These are phyloP conservation scores for Pyrrhoderma lamaoense DNA, from an alignment of 1,284 basidiomycete genomes.

Conservation along the genomic window DNA sequence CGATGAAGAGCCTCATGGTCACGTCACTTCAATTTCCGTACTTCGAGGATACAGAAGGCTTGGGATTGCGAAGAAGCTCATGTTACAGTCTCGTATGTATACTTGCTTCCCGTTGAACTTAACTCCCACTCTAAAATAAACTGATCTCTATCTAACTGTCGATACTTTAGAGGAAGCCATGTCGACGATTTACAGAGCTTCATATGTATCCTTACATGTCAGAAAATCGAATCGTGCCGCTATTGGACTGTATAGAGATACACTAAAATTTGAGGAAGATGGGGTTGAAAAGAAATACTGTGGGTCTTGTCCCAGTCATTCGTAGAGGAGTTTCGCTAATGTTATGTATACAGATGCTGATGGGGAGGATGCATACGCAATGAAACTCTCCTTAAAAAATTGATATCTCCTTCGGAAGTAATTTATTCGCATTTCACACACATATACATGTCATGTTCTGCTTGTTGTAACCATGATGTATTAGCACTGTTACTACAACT, in stretches of 20 bases:
- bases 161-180: conserved; percentile 69
- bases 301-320: conserved; percentile 25
- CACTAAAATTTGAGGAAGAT: conserved; percentile 73
- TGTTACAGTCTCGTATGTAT: conserved; percentile 76
- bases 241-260: conserved; percentile 74
- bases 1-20: conserved; percentile 64
- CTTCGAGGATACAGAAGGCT: conserved; percentile 77
- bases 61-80: conserved; percentile 82
- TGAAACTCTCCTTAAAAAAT: conserved; percentile 59
- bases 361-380: conserved; percentile 88
- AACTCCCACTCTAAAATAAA: not conserved
- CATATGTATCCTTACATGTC: conserved; percentile 79
- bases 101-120: not conserved
- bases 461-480: too few relatives aligned
- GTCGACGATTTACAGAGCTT: conserved; percentile 71
- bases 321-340: not conserved
- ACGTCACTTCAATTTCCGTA: conserved; percentile 90
- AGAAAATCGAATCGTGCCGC: conserved; percentile 85
- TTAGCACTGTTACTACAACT: too few relatives aligned
- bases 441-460: too few relatives aligned
- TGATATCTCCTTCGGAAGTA: not conserved
- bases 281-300: conserved; percentile 80
- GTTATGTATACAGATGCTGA: conserved; percentile 56
- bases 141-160: conserved; percentile 5
- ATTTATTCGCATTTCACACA: not conserved